A percentile compares a stretch with the other conserved stretches of the same genome.
phyloP scores from a whole-genome alignment of 2,329 filamentous ascomycete genomes.

The Fusarium heterosporum region DNA sequence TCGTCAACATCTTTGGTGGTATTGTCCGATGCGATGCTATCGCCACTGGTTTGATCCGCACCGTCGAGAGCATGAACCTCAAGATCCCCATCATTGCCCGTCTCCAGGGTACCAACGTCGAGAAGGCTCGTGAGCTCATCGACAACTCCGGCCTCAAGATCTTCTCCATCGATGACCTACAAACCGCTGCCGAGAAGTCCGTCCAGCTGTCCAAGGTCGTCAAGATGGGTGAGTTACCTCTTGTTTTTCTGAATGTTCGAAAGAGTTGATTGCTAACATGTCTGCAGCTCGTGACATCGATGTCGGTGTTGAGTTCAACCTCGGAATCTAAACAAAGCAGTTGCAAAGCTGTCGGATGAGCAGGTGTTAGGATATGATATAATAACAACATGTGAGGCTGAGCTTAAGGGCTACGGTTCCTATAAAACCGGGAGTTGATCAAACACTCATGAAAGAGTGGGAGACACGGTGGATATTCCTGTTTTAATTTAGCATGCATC shows the following conservation, averaged over 20 bases:
- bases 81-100: slow-evolving; percentile 96
- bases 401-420: slow-evolving; percentile 31
- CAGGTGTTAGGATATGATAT: slow-evolving; percentile 44
- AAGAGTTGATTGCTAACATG: slow-evolving; percentile 34
- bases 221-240: slow-evolving; percentile 82
- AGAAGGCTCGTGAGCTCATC: slow-evolving; percentile 90
- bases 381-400: slow-evolving; percentile 44
- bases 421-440: slow-evolving; percentile 33
- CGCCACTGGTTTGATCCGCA: slow-evolving; percentile 93
- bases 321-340: slow-evolving; percentile 81
- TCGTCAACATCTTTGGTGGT: slow-evolving; percentile 99
- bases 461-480: slow-evolving; percentile 42
- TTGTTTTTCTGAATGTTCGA: not conserved
- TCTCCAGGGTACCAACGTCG: slow-evolving; percentile 98
- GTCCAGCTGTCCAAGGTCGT: slow-evolving; percentile 99
- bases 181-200: slow-evolving; percentile 96
- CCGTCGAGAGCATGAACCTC: slow-evolving; percentile 93
- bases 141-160: slow-evolving; percentile 99
- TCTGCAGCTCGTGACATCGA: slow-evolving; percentile 88
- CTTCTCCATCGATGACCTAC: slow-evolving; percentile 98
- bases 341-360: slow-evolving; percentile 26
- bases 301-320: slow-evolving; percentile 93
- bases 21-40: slow-evolving; percentile 99
- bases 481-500: slow-evolving; percentile 49
- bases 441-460: slow-evolving; percentile 32